These are phyloP conservation scores for Hypholoma sublateritium DNA, from an alignment of 768 basidiomycete genomes.

Conservation along the genomic window DNA sequence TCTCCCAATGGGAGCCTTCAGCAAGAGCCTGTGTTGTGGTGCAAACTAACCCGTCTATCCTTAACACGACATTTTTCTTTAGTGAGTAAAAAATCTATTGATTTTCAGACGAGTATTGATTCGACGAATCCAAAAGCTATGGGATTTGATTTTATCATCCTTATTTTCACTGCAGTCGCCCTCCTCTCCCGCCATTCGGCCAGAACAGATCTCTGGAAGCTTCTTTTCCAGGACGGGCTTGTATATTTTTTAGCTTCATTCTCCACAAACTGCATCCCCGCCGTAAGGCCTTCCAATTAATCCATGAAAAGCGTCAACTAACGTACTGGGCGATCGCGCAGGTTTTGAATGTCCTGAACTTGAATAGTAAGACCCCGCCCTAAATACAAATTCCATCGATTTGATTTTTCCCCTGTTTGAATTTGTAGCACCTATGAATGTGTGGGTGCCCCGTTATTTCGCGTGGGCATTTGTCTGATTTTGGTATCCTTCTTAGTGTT, in stretches of 20 bases:
- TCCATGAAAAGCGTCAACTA: too few relatives aligned
- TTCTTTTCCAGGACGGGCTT: conserved; percentile 74
- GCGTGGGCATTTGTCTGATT: background rate
- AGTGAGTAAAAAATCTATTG: conserved; percentile 42
- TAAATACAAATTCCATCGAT: conserved; percentile 1
- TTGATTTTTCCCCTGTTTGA: background rate
- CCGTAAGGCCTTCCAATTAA: conserved; percentile 40
- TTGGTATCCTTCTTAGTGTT: conserved; percentile 35
- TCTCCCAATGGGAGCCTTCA: conserved; percentile 49
- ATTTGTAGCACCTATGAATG: conserved; percentile 55
- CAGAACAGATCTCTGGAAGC: conserved; percentile 61
- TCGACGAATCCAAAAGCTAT: conserved; percentile 46
- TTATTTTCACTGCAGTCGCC: conserved; percentile 53
- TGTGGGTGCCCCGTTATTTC: conserved; percentile 39
- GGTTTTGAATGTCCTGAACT: conserved; percentile 58
- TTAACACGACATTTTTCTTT: conserved; percentile 69
- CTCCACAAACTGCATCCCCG: conserved; percentile 64
- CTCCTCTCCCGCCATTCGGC: conserved; percentile 51
- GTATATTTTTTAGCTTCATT: conserved; percentile 70
- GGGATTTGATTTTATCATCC: conserved; percentile 65
- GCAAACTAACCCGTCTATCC: conserved; percentile 51
- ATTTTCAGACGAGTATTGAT: background rate
- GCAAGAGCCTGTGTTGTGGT: conserved; percentile 46
- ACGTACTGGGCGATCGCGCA: too few relatives aligned
- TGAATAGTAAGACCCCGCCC: conserved; percentile 47